Conservation (phyloP, 2,329 filamentous ascomycete genomes). For the Botryotinia calthae region DNA sequence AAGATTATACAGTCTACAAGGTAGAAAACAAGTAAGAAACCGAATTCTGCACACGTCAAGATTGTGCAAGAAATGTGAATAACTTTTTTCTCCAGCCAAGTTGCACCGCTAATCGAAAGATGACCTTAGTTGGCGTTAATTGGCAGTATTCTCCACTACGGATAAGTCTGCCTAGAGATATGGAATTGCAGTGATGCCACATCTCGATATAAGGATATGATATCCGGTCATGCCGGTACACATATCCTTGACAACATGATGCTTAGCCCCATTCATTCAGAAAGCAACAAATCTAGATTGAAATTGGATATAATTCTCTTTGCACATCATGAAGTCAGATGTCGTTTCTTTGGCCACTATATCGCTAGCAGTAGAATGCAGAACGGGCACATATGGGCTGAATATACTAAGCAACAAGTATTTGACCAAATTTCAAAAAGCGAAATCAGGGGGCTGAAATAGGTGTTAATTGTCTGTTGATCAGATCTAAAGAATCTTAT, state of each 20-base stretch:
- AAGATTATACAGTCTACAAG: background rate
- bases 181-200: background rate
- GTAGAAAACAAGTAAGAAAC: background rate
- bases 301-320: too few species aligned
- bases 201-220: background rate
- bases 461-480: too few species aligned
- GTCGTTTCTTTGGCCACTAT: too few species aligned
- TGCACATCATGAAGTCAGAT: too few species aligned
- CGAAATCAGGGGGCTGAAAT: too few species aligned
- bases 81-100: background rate
- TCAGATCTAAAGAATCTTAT: too few species aligned
- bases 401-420: too few species aligned
- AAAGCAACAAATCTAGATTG: too few species aligned
- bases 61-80: background rate
- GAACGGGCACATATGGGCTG: too few species aligned
- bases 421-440: too few species aligned
- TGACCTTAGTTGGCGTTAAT: background rate
- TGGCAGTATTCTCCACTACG: background rate
- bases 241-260: background rate
- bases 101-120: background rate
- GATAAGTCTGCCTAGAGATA: background rate
- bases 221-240: background rate
- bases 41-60: background rate
- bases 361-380: too few species aligned
- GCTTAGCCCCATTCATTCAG: background rate